Conservation (phyloP, 179 eudicot genomes). For the Beta macrorhiza region DNA sequence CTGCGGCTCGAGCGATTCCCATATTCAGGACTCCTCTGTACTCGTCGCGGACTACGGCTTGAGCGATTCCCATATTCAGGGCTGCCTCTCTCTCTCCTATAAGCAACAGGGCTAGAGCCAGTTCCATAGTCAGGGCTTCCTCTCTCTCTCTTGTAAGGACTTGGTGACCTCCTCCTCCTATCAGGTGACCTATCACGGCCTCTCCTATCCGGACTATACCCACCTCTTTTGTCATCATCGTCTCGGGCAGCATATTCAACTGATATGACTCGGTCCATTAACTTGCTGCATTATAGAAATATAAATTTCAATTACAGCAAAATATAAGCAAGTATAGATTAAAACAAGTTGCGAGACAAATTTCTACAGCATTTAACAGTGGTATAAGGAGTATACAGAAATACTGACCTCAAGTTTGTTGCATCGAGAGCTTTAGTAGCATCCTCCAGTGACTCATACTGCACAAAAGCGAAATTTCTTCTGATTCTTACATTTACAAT, state of each 20-base stretch:
- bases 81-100: conserved; percentile 38
- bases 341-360: background rate
- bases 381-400: background rate
- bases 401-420: conserved; percentile 58
- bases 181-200: conserved; percentile 66
- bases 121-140: conserved; percentile 47
- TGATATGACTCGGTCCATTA: conserved; percentile 68
- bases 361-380: background rate
- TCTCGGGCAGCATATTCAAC: conserved; percentile 72
- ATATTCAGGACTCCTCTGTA: conserved; percentile 69
- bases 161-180: conserved; percentile 59
- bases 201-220: conserved; percentile 54
- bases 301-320: background rate
- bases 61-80: conserved; percentile 37
- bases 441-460: conserved; percentile 68
- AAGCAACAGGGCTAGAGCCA: conserved; percentile 39
- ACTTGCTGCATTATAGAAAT: conserved; percentile 43
- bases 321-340: background rate
- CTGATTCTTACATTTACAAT: conserved; percentile 68
- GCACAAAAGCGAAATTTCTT: conserved; percentile 71
- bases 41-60: conserved; percentile 37
- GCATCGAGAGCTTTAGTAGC: conserved; percentile 74
- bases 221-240: conserved; percentile 55
- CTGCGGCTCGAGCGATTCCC: conserved; percentile 53
- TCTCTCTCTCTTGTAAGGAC: conserved; percentile 55